Base-by-base conservation (phyloP, 83 land plant genomes). In the Picea abies region DNA sequence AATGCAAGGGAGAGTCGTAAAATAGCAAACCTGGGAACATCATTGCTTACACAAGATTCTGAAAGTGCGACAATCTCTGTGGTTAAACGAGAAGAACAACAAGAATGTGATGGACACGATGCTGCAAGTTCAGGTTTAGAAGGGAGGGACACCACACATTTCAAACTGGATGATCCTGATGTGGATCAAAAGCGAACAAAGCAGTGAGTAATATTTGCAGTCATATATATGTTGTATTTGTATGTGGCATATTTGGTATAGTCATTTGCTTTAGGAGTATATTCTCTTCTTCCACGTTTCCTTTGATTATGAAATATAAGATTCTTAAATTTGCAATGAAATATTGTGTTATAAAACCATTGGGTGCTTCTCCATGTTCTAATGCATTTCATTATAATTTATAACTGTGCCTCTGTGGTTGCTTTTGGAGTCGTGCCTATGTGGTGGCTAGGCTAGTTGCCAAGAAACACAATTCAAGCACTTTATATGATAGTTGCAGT, bases 81-180 rank as follows among this genome's bases (percentile, higher is more conserved):
- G 25, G 22, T 63, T 68, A 83, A 86, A 37, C 85, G 85, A 79
- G 85, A 76, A 67, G 88, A 86, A 11, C 29, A n/a, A 61, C 86
- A 68, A 41, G 95, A 89, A 60, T 56, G 77, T 68, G 81, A 63
- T 81, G 52, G 67, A 7, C 65, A 79, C 58, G 84, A 89, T 65
- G 61, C 79, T 15, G 85, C 83, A 81, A 52, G 65, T 72, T 66
- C 76, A 52, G 63, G 80, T 64, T 66, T 85, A 23, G 89, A 90
- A 22, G 86, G 68, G 60, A 84, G 12, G 80, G 88, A 86, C 47
- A 10, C 16, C 37, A 41, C 85, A 25, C 79, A 79, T 66, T 47
- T 67, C 2, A 83, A 83, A 68, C 79, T 47, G 60, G 69, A 84
- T 62, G 49, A 69, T 60, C 81, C 71, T 39, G 89, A 85, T 37